Base-by-base conservation (phyloP, 2,329 filamentous ascomycete genomes). In the Colletotrichum sp. region DNA sequence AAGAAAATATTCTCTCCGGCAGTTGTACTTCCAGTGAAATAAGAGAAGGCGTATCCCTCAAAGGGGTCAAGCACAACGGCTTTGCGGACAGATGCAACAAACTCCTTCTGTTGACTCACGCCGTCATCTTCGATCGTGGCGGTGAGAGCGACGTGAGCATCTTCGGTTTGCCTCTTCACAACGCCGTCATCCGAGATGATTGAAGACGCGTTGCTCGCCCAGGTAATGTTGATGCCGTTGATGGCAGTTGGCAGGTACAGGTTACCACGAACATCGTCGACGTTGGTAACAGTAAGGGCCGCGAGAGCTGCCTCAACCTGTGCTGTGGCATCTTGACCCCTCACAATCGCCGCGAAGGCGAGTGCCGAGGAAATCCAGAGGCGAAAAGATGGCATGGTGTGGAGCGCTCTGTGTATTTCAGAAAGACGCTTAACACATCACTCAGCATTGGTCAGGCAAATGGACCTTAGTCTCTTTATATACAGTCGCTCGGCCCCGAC, bases 1-100 rank as follows among this genome's bases (percentile, higher is more conserved):
- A 90, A 84, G 78, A 85, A 90, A 65, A 91, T 89, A 70, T 90
- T 89, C 74, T 91, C 89, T 26, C 89, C 89, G 0, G 82, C 81
- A 16, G 79, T 74, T 2, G 83, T 82, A 79, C 85, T 86, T 10
- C 85, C 86, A 0, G 87, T 90, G 78, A 90, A 90, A 78, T 90
- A 91, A 0, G 86, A 84, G 74, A 90, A 90, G 1, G 86, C 86
- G 75, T 90, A 90, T 7, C 86, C 88, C 60, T 87, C 84, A 34
- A 84, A 83, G 0, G 81, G 78, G 0, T 82, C 85, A 1, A 84
- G 76, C 2, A 80, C 75, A 2, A 79, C 80, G 5, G 83, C 82
- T n/a, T 80, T 80, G 21, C 80, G 80, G 18, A 87, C 83, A 5
- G 81, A 83, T 24, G 84, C 83, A 16, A 78, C 81, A 36, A 86